These are phyloP conservation scores for Chaetoscypha palmicola DNA, from an alignment of 2,329 filamentous ascomycete species.

Conservation along the genomic window DNA sequence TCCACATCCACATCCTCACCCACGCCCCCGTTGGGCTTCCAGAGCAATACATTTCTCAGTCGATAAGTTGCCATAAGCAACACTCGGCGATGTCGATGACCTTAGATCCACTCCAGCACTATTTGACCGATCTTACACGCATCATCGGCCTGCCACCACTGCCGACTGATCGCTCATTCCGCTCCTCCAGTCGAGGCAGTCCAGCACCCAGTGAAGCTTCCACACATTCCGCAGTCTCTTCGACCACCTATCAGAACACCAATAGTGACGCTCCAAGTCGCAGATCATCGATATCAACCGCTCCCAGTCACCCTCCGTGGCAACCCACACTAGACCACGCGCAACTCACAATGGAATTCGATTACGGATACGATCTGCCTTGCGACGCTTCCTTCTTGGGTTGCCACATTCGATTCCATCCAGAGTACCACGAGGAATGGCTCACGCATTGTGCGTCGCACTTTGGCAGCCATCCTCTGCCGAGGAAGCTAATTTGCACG, in stretches of 20 bases:
- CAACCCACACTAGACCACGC: background rate
- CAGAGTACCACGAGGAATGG: conserved; percentile 38
- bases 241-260: background rate
- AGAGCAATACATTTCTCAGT: no score
- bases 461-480: conserved; percentile 33
- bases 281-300: background rate
- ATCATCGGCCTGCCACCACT: background rate
- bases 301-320: background rate
- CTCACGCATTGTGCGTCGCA: conserved; percentile 37
- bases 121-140: background rate
- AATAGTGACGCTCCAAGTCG: background rate
- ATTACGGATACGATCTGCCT: conserved; percentile 16
- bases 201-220: background rate
- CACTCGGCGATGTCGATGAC: background rate
- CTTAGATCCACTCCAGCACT: background rate
- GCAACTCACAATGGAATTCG: conserved; percentile 3
- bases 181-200: background rate
- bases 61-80: no score
- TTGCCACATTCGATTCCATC: conserved; percentile 36
- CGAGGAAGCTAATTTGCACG: conserved; percentile 38
- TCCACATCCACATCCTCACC: no score
- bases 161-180: background rate
- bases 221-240: background rate
- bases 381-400: conserved; percentile 21
- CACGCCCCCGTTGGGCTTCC: no score